Percentiles rank a stretch among this genome's conserved stretches.
Conservation (phyloP, 805 yeast genomes). For the Candida krabiensis region DNA sequence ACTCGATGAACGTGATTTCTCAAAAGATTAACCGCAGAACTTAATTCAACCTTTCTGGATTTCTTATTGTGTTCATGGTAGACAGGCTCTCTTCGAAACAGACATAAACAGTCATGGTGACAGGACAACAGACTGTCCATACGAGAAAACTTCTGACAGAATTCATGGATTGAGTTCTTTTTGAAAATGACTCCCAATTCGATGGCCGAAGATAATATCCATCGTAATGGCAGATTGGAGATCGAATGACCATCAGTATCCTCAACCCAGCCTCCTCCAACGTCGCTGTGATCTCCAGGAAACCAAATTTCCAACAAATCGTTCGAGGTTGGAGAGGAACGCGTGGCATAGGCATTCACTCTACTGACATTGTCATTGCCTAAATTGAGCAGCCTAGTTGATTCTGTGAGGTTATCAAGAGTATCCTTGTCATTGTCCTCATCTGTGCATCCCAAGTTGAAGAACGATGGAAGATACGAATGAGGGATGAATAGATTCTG, state of each 20-base stretch:
- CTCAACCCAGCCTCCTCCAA: conserved; percentile 66
- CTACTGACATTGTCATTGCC: conserved; percentile 14
- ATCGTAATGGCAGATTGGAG: conserved; percentile 54
- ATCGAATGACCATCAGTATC: conserved; percentile 44
- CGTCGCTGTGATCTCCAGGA: conserved; percentile 68
- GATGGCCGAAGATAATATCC: conserved; percentile 59
- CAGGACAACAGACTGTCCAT: conserved; percentile 45
- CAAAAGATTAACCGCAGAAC: background rate
- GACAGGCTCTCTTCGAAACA: conserved; percentile 17
- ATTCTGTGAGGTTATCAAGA: background rate
- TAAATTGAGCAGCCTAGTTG: conserved; percentile 2
- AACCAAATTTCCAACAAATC: conserved; percentile 61
- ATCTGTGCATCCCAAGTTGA: conserved; percentile 12
- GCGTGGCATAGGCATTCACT: conserved; percentile 21
- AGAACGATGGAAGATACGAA: conserved; percentile 33
- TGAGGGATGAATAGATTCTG: conserved; percentile 53
- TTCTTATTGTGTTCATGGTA: too few species aligned
- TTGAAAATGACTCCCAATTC: conserved; percentile 51
- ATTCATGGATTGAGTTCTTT: conserved; percentile 38
- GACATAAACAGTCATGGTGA: conserved; percentile 50
- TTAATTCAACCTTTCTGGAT: too few species aligned
- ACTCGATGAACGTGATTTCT: too few species aligned
- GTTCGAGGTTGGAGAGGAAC: conserved; percentile 11
- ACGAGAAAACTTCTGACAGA: conserved; percentile 39
- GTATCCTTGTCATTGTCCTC: conserved; percentile 6